A percentile compares a stretch with the other conserved stretches of the same genome.
Evolutionary conservation across 306 rosid genomes (phyloP).

Genomic region (Carpinus fangiana): DNA sequence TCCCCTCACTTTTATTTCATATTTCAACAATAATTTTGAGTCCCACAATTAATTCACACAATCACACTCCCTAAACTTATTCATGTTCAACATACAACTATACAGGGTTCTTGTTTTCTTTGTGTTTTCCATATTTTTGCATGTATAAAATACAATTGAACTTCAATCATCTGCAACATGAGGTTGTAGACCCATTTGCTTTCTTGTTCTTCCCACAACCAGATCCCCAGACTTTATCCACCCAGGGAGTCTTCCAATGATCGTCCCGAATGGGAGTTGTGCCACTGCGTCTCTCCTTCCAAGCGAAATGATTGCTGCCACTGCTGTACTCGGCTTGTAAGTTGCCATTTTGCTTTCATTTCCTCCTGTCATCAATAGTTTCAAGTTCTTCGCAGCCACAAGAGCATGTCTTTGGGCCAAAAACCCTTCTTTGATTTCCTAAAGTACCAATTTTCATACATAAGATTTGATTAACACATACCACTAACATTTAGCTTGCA

Average conservation of each 20-base stretch:
- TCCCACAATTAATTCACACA: neutral
- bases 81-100: neutral
- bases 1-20: neutral
- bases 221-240: constrained; percentile 68
- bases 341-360: constrained; percentile 43
- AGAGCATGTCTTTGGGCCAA: constrained; percentile 70
- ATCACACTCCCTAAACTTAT: neutral
- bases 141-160: neutral
- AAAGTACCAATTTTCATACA: constrained; percentile 24
- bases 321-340: constrained; percentile 42
- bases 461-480: neutral
- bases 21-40: neutral
- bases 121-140: neutral
- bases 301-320: constrained; percentile 60
- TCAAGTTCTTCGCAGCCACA: constrained; percentile 66
- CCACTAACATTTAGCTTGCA: neutral
- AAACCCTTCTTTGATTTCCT: constrained; percentile 84
- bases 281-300: constrained; percentile 77
- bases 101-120: neutral
- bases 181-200: constrained; percentile 55
- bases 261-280: constrained; percentile 53
- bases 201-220: constrained; percentile 73
- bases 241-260: constrained; percentile 60
- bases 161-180: neutral
- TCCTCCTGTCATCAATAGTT: constrained; percentile 42